Evolutionary conservation across 2,329 filamentous ascomycete species (phyloP), one percentile per base, ranked within the genome.

Genomic region (Didymellaceae sp.): DNA sequence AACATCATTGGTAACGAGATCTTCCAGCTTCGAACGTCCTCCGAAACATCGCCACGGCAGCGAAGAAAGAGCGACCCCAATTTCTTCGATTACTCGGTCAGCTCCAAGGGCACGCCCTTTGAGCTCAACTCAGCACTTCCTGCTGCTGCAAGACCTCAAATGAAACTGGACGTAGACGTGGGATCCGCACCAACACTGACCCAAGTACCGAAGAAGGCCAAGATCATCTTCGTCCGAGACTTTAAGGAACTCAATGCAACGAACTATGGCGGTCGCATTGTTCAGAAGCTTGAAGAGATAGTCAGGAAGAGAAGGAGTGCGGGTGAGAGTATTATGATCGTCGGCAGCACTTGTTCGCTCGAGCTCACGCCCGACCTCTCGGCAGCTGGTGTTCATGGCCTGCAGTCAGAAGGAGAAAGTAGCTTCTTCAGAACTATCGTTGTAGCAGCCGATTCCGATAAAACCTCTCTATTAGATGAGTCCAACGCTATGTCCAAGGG

Each of bases 221-320:
- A 91, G 6, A 86, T 97, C 50, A 79, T 95, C 30, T 90, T 90
- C 61, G 76, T 96, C 10, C 84, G 89, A 67, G 90, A 97, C 68
- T 89, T 91, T 64, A 85, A 89, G 44, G 90, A 95, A 57, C 79
- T 99, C 7, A 84, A 82, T 61, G 82, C 83, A 65, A 86, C 88
- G 1, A 71, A 82, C 5, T 85, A 90, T 50, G 90, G 91, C 9
- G 79, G 83, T 2, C 80, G 82, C 17, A 82, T 97, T 24, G 75
- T 97, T 6, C 77, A 80, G 31, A 85, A 87, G 51, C 75, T 99
- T 10, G 85, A 89, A 44, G 81, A 83, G 38, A 78, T 88, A 6
- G 84, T 96, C 20, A 87, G 92, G 62, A 82, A 83, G 52, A 81
- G 87, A 50, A 88, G 92, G 78, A 80, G 82, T 45, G 80, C 84